A percentile compares a stretch with the other conserved stretches of the same genome.
phyloP scores from a whole-genome alignment of 2,329 filamentous ascomycete species.

The Venturia carpophila region DNA sequence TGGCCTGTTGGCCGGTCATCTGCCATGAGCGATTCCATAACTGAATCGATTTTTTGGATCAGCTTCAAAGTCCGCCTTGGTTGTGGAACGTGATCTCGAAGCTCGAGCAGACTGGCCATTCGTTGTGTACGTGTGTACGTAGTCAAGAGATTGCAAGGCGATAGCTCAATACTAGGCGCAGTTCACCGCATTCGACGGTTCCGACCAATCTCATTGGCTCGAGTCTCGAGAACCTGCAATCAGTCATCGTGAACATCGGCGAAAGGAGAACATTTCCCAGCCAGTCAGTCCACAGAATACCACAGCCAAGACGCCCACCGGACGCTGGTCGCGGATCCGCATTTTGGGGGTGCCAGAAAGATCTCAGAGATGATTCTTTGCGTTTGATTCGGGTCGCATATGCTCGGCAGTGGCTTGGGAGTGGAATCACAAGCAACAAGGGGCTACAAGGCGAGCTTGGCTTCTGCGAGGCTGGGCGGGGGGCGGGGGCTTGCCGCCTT shows the following conservation, averaged over 20 bases:
- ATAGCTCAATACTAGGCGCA: too few species aligned
- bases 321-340: not conserved
- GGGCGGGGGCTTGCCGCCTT: not conserved
- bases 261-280: not conserved
- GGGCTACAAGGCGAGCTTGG: constrained; percentile 11
- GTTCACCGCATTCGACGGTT: not conserved
- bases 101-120: too few species aligned
- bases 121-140: too few species aligned
- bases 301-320: not conserved
- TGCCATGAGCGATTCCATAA: not conserved
- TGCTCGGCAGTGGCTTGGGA: constrained; percentile 7
- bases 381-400: not conserved
- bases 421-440: not conserved
- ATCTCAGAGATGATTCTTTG: not conserved
- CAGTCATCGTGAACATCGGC: not conserved
- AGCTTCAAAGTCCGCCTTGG: not conserved
- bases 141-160: not conserved
- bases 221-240: not conserved
- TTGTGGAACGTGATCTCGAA: not conserved
- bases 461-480: constrained; percentile 11
- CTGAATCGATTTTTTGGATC: not conserved
- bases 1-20: not conserved
- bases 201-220: not conserved
- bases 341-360: not conserved
- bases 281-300: not conserved